These are phyloP conservation scores for Phytophthora tubulina DNA, from an alignment of 352 stramenopile species.

Conservation along the genomic window DNA sequence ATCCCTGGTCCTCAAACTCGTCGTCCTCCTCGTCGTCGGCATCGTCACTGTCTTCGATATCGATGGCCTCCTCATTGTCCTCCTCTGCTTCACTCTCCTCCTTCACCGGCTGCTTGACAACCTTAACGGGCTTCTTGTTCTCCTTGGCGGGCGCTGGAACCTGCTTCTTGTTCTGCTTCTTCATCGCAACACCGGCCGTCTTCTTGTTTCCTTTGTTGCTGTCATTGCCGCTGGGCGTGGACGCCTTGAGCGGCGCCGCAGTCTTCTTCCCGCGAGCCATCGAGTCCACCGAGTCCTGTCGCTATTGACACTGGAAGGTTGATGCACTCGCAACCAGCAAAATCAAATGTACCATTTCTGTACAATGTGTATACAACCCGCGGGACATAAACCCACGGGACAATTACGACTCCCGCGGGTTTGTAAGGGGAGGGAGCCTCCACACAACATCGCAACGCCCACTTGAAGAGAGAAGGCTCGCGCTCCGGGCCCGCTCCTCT, in stretches of 20 bases:
- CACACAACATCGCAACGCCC: slow-evolving; percentile 35
- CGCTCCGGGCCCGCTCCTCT: slow-evolving; percentile 9
- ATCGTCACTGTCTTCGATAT: slow-evolving; percentile 75
- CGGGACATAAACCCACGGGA: slow-evolving; percentile 8
- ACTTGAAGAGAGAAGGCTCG: slow-evolving; percentile 48
- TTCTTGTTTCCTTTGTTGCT: slow-evolving; percentile 38
- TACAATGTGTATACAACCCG: slow-evolving; percentile 10
- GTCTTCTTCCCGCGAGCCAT: slow-evolving; percentile 58
- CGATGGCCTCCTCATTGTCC: slow-evolving; percentile 49
- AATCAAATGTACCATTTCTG: slow-evolving; percentile 32
- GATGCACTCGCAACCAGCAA: slow-evolving; percentile 45
- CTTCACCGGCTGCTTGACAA: slow-evolving; percentile 33
- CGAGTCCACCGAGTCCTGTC: slow-evolving; percentile 12
- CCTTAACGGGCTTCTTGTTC: slow-evolving; percentile 33
- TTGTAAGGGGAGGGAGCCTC: slow-evolving; percentile 17
- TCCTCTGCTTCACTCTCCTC: slow-evolving; percentile 35
- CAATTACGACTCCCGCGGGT: slow-evolving; percentile 20
- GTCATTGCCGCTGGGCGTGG: slow-evolving; percentile 33
- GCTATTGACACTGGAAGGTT: slow-evolving; percentile 29
- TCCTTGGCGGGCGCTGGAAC: slow-evolving; percentile 5
- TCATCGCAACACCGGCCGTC: slow-evolving; percentile 31
- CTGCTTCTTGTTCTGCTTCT: slow-evolving; percentile 44
- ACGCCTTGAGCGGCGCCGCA: slow-evolving; percentile 48
- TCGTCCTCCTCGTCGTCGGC: slow-evolving; percentile 70
- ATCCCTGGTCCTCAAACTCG: slow-evolving; percentile 90